phyloP scores from a whole-genome alignment of 176 grass and related monocot species.

The Zizania latifolia region DNA sequence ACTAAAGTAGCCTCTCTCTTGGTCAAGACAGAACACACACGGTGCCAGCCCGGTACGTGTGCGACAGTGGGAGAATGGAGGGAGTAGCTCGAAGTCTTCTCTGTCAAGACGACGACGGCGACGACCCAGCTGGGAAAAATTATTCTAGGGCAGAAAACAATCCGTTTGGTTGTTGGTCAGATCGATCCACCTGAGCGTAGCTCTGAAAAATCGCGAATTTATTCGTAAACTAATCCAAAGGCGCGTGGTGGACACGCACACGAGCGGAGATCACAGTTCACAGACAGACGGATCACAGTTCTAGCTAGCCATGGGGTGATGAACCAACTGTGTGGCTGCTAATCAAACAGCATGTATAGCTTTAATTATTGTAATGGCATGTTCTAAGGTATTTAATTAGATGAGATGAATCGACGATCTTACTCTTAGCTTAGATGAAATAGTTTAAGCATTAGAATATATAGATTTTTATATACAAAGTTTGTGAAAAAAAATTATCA shows the following conservation, averaged over 20 bases:
- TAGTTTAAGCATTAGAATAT: too few relatives aligned
- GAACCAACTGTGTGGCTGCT: neutral
- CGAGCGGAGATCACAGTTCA: too few relatives aligned
- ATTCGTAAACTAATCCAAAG: neutral
- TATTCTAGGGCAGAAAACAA: too few relatives aligned
- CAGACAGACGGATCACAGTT: neutral
- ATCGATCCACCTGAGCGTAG: neutral
- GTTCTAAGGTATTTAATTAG: too few relatives aligned
- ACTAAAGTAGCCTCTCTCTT: neutral
- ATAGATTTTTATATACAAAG: too few relatives aligned
- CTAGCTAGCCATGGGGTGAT: neutral
- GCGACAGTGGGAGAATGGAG: too few relatives aligned
- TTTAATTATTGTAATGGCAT: too few relatives aligned
- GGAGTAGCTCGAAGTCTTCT: too few relatives aligned
- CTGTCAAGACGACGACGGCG: neutral
- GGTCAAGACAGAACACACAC: neutral
- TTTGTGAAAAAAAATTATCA: too few relatives aligned
- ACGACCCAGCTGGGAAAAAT: neutral
- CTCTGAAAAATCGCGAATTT: neutral
- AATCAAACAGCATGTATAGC: neutral
- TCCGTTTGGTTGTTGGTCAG: neutral
- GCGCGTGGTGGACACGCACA: neutral
- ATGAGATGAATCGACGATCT: too few relatives aligned
- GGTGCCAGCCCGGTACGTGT: too few relatives aligned
- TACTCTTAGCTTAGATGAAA: too few relatives aligned